Evolutionary conservation across 441 rosid species (phyloP).

Genomic region (Arabidopsis lyrata): DNA sequence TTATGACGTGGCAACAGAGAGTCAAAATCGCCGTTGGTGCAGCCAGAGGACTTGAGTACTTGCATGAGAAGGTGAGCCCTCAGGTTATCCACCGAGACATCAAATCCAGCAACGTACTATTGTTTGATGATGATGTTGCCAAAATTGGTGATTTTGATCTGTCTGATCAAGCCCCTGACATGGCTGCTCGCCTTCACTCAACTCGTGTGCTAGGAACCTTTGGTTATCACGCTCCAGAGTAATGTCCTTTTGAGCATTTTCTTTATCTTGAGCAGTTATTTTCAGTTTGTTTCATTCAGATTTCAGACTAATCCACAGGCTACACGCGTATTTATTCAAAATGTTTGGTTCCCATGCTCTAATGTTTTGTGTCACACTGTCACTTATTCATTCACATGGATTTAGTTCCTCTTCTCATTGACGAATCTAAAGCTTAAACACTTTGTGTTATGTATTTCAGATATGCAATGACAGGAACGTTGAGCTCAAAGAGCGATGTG

Average conservation of each 20-base stretch:
- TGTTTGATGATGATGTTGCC: conserved; percentile 58
- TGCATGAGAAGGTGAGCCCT: conserved; percentile 61
- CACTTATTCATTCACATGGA: background rate
- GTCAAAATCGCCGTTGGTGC: conserved; percentile 65
- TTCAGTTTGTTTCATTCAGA: conserved; percentile 7
- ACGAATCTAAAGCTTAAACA: conserved; percentile 16
- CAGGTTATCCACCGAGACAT: conserved; percentile 58
- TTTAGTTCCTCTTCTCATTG: conserved; percentile 1
- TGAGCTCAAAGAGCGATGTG: conserved; percentile 67
- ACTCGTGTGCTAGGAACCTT: conserved; percentile 70
- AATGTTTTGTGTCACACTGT: background rate
- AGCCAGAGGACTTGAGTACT: conserved; percentile 62
- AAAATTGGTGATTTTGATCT: conserved; percentile 67
- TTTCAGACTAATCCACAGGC: conserved; percentile 13
- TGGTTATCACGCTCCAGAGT: conserved; percentile 75
- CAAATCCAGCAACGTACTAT: conserved; percentile 59
- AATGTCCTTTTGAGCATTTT: conserved; percentile 27
- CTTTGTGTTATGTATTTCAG: conserved; percentile 37
- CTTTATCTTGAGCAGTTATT: background rate
- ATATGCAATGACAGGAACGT: conserved; percentile 67
- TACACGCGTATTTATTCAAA: background rate
- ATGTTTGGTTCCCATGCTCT: conserved; percentile 7
- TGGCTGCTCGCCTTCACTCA: conserved; percentile 58
- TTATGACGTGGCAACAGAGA: conserved; percentile 63
- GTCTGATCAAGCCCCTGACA: conserved; percentile 65